Evolutionary conservation across 2,329 filamentous ascomycete species (phyloP).

Genomic region (Claviceps arundinis): DNA sequence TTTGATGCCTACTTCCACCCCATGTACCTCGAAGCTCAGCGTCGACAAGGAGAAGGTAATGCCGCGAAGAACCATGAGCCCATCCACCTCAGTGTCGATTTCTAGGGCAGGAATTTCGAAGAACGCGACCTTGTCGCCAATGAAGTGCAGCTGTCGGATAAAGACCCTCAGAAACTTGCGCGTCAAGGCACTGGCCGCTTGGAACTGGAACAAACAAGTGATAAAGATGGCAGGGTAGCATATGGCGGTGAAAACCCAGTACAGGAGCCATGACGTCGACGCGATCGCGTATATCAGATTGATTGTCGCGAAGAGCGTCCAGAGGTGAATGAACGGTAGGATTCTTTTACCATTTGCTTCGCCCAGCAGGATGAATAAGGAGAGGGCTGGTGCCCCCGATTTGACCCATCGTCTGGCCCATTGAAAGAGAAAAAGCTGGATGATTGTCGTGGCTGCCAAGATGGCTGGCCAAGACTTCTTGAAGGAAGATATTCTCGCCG

Average conservation of each 20-base stretch:
- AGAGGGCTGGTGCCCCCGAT: slow-evolving; percentile 1
- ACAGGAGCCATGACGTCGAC: slow-evolving; percentile 5
- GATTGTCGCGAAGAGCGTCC: slow-evolving; percentile 3
- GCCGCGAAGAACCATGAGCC: slow-evolving; percentile 3
- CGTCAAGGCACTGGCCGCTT: not conserved
- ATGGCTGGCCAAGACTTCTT: not conserved
- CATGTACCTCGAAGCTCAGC: slow-evolving; percentile 5
- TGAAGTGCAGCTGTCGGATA: slow-evolving; percentile 4
- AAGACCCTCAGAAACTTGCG: slow-evolving; percentile 1
- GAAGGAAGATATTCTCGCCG: not conserved
- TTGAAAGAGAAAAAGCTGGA: not conserved
- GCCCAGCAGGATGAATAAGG: slow-evolving; percentile 2
- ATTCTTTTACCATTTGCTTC: slow-evolving; percentile 1
- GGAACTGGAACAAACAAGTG: slow-evolving; percentile 2
- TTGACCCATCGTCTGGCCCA: slow-evolving; percentile 4
- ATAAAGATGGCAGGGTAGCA: slow-evolving; percentile 4
- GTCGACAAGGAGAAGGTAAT: slow-evolving; percentile 4
- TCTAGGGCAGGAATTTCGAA: slow-evolving; percentile 5
- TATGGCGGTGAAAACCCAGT: slow-evolving; percentile 1
- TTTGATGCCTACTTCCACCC: slow-evolving; percentile 4
- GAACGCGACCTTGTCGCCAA: slow-evolving; percentile 5
- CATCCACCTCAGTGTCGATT: slow-evolving; percentile 4
- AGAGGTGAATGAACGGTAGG: slow-evolving; percentile 1
- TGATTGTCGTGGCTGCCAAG: slow-evolving; percentile 1
- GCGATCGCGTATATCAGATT: slow-evolving; percentile 4